phyloP scores from a whole-genome alignment of 306 rosid species.

The Trifolium pratense region DNA sequence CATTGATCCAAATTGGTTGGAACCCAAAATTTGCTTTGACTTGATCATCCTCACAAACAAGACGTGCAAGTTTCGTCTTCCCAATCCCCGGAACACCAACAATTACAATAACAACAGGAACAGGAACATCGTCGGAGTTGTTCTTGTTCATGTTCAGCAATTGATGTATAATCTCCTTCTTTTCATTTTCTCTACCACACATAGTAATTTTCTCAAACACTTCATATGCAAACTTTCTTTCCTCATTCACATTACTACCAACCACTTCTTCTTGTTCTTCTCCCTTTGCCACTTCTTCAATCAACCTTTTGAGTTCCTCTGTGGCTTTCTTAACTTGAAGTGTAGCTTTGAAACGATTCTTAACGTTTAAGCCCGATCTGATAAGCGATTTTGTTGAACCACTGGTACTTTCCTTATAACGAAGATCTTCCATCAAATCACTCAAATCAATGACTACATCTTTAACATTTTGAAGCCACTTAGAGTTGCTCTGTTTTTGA shows the following conservation, averaged over 20 bases:
- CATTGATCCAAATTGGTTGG: neutral
- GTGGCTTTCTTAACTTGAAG: neutral
- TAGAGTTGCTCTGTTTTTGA: neutral
- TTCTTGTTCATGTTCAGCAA: neutral
- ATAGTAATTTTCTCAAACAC: neutral
- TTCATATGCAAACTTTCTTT: no score
- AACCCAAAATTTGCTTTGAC: neutral
- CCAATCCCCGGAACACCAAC: conserved; percentile 24
- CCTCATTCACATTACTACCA: neutral
- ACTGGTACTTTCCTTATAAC: neutral
- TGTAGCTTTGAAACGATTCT: neutral
- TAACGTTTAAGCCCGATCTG: neutral
- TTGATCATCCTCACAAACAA: neutral
- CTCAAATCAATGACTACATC: neutral
- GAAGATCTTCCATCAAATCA: conserved; percentile 23
- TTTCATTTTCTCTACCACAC: conserved; percentile 24
- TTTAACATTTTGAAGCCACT: neutral
- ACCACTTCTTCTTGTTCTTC: neutral
- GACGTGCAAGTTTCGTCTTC: conserved; percentile 25
- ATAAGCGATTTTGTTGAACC: neutral
- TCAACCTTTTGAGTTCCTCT: neutral
- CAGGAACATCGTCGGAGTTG: neutral
- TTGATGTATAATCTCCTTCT: conserved; percentile 3
- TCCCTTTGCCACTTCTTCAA: no score
- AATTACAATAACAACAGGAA: neutral